These are phyloP conservation scores for Pisolithus tinctorius DNA, from an alignment of 768 basidiomycete genomes.

Conservation along the genomic window DNA sequence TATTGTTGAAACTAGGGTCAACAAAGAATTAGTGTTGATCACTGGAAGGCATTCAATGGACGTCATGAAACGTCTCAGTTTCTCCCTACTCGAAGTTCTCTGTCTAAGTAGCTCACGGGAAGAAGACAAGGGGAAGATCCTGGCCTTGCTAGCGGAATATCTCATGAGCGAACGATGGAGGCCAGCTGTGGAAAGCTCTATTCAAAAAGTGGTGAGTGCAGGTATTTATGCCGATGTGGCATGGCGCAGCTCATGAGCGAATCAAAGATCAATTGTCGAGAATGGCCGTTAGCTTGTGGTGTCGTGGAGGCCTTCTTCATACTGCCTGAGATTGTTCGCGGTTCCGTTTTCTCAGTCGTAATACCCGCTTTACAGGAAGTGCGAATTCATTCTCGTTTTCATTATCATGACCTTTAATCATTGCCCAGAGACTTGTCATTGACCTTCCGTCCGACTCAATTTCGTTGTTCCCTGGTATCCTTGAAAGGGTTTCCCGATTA, in stretches of 20 bases:
- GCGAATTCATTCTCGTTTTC: slow-evolving; percentile 12
- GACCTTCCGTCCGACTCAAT: slow-evolving; percentile 47
- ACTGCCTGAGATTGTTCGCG: slow-evolving; percentile 43
- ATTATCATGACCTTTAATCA: not conserved
- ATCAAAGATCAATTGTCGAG: slow-evolving; percentile 30
- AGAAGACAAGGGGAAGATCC: not conserved
- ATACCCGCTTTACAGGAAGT: slow-evolving; percentile 49
- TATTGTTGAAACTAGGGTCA: slow-evolving; percentile 38
- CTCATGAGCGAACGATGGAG: slow-evolving; percentile 33
- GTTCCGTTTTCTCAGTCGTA: slow-evolving; percentile 31
- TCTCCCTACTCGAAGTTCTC: slow-evolving; percentile 37
- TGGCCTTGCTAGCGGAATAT: not conserved
- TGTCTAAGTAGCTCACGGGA: slow-evolving; percentile 9
- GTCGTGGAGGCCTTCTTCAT: slow-evolving; percentile 38
- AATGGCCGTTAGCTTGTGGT: slow-evolving; percentile 38
- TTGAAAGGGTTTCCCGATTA: slow-evolving; percentile 42
- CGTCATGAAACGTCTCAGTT: slow-evolving; percentile 33
- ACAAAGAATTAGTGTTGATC: slow-evolving; percentile 43
- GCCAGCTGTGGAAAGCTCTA: slow-evolving; percentile 30
- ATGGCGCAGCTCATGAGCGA: not conserved
- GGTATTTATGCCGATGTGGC: not conserved
- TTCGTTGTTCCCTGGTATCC: slow-evolving; percentile 40
- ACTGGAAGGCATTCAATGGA: slow-evolving; percentile 25
- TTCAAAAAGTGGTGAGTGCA: slow-evolving; percentile 36
- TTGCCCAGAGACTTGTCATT: slow-evolving; percentile 43